A percentile compares a stretch with the other conserved stretches of the same genome.
Conservation (phyloP, 2,329 filamentous ascomycete species). For the Fusarium protoensiforme region DNA sequence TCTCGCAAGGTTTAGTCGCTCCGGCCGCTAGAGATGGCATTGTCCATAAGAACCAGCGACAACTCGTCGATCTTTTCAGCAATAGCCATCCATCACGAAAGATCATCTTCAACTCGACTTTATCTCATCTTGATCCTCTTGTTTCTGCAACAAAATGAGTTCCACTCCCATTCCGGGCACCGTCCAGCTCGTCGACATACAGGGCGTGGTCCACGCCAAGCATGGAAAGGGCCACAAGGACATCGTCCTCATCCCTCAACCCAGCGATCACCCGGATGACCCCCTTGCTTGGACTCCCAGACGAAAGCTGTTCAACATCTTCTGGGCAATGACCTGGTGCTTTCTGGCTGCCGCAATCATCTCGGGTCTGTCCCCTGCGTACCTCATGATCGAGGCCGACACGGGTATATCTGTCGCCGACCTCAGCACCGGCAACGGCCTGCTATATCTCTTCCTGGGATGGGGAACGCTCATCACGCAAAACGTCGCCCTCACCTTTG, state of each 20-base stretch:
- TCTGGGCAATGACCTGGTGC: slow-evolving; percentile 40
- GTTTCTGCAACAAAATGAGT: background rate
- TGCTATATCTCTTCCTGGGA: background rate
- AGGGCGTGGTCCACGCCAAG: slow-evolving; percentile 28
- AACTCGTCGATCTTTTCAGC: background rate
- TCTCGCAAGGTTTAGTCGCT: background rate
- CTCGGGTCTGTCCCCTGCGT: slow-evolving; percentile 38
- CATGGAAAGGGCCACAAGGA: slow-evolving; percentile 27
- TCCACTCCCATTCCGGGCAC: slow-evolving; percentile 26
- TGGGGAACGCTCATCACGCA: background rate
- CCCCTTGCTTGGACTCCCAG: slow-evolving; percentile 31
- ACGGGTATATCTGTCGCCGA: slow-evolving; percentile 41
- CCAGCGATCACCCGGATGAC: slow-evolving; percentile 38
- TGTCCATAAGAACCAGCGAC: background rate
- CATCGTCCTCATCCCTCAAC: slow-evolving; percentile 35
- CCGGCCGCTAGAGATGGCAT: background rate
- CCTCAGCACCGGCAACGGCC: slow-evolving; percentile 14
- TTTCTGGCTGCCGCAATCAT: slow-evolving; percentile 39
- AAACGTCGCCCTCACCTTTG: background rate
- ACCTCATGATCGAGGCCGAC: slow-evolving; percentile 36
- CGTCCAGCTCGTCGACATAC: slow-evolving; percentile 31
- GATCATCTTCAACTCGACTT: background rate
- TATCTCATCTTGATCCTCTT: background rate
- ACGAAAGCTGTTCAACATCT: slow-evolving; percentile 35
- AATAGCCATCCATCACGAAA: background rate